Evolutionary conservation across 2,329 filamentous ascomycete genomes (phyloP), one percentile per base, ranked within the genome.

Genomic region (Xylaria multiplex): DNA sequence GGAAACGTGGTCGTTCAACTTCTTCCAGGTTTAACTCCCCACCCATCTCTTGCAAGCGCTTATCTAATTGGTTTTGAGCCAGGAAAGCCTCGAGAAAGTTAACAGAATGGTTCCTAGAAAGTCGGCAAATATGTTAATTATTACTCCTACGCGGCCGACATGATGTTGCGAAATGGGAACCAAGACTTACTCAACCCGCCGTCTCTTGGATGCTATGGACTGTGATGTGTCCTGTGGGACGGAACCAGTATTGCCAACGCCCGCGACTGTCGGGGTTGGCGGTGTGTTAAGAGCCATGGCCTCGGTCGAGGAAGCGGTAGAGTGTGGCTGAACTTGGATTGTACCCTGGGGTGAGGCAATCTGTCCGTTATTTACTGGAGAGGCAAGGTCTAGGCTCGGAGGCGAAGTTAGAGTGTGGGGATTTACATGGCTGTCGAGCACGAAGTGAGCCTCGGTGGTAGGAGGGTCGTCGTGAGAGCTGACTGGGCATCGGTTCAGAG

Each of bases 1-100:
- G 69, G 40, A 88, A 79, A 35, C 90, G 83, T 27, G 79, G 79
- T 50, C 74, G 72, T 65, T 86, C 86, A 2, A 71, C 71, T 45
- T 56, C 69, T 60, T 76, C 75, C 22, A 76, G 69, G 35, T 27
- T 56, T 8, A 60, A 24, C 54, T 70, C 53, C n/a, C 71, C 72
- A 22, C 72, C 70, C 22, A 64, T 22, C 2, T 50, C 22, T 32
- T 56, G 43, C 24, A 73, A 19, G n/a, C 66, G 66, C 9, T 4
- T 4, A 14, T 65, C 62, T 8, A 77, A 43, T 24, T 30, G 62
- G 9, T 32, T 24, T 27, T 53, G 2, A 27, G 72, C 73, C 30
- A 52, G 24, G 11, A 70, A 24, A 30, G 52, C 48, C 11, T 70
- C 57, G 32, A 77, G 68, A 22, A 74, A 70, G 14, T 63, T 69